Percentiles rank a stretch among this genome's conserved stretches.
These are phyloP conservation scores for Candida hispaniensis DNA, from an alignment of 805 yeast genomes.

Conservation along the genomic window DNA sequence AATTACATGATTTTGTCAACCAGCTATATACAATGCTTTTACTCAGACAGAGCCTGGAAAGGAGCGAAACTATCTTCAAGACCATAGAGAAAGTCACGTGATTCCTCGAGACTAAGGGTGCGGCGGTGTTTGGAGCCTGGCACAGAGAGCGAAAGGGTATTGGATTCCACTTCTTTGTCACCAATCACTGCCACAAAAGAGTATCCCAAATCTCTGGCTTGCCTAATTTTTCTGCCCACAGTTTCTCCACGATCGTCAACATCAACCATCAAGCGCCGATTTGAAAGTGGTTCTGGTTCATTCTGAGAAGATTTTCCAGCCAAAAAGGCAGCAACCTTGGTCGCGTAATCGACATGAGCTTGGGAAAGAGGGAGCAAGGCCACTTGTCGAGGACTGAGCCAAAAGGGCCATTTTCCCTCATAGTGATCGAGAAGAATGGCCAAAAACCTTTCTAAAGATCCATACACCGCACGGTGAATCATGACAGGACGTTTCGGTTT, in stretches of 20 bases:
- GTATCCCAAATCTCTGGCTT: conserved; percentile 63
- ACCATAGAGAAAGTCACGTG: conserved; percentile 5
- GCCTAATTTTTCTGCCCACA: conserved; percentile 68
- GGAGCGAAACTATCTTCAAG: too few relatives aligned
- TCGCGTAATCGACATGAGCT: conserved; percentile 46
- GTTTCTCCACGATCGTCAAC: conserved; percentile 67
- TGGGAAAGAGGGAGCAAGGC: conserved; percentile 61
- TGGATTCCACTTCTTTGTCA: conserved; percentile 59
- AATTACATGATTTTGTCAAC: too few relatives aligned
- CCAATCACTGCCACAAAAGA: conserved; percentile 79
- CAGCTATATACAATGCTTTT: too few relatives aligned
- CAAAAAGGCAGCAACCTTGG: conserved; percentile 37
- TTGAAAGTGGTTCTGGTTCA: conserved; percentile 44
- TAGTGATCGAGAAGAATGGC: conserved; percentile 85
- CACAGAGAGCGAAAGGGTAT: conserved; percentile 43
- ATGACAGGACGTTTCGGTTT: conserved; percentile 56
- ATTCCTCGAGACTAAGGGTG: conserved; percentile 3
- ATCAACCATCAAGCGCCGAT: conserved; percentile 60
- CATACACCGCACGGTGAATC: conserved; percentile 92
- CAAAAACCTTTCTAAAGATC: conserved; percentile 85
- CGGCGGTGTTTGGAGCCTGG: conserved; percentile 6
- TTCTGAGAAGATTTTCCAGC: conserved; percentile 27
- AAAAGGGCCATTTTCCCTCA: conserved; percentile 93
- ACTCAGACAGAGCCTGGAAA: too few relatives aligned
- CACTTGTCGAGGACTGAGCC: conserved; percentile 91